Conservation (phyloP, 208 protist genomes). For the Leishmania braziliensis region DNA sequence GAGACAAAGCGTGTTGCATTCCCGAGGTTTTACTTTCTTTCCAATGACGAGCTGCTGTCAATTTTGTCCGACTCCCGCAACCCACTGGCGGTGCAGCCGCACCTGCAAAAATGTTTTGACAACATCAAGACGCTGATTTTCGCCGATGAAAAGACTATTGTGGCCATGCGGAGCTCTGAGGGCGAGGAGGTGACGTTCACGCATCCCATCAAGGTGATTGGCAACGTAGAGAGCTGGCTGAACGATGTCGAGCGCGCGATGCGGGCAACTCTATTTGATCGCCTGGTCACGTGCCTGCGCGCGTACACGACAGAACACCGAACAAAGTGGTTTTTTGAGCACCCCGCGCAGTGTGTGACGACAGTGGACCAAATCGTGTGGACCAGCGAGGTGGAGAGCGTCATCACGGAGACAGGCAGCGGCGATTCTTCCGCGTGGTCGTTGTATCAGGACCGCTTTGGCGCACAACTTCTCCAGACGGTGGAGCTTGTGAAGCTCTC, state of each 20-base stretch:
- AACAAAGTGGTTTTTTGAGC: slow-evolving; percentile 90
- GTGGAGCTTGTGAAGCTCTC: slow-evolving; percentile 89
- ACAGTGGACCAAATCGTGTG: slow-evolving; percentile 91
- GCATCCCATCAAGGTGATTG: slow-evolving; percentile 78
- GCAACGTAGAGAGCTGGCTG: slow-evolving; percentile 95
- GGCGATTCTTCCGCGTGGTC: slow-evolving; percentile 38
- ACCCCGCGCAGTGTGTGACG: slow-evolving; percentile 92
- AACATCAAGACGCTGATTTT: slow-evolving; percentile 92
- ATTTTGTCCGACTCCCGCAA: slow-evolving; percentile 97
- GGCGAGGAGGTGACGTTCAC: slow-evolving; percentile 89
- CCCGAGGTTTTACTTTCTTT: slow-evolving; percentile 97
- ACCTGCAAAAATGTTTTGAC: slow-evolving; percentile 96
- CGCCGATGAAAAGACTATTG: slow-evolving; percentile 74
- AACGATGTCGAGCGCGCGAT: slow-evolving; percentile 92
- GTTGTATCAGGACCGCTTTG: slow-evolving; percentile 76
- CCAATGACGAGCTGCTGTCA: slow-evolving; percentile 97
- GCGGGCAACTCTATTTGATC: slow-evolving; percentile 77
- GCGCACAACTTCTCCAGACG: slow-evolving; percentile 79
- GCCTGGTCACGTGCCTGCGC: slow-evolving; percentile 51
- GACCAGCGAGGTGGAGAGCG: slow-evolving; percentile 88
- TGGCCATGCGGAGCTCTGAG: slow-evolving; percentile 89
- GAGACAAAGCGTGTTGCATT: slow-evolving; percentile 96
- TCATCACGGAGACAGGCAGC: slow-evolving; percentile 43
- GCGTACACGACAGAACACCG: slow-evolving; percentile 62
- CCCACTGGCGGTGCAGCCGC: slow-evolving; percentile 93